A percentile compares a stretch with the other conserved stretches of the same genome.
phyloP scores from a whole-genome alignment of 345 rosid genomes.

The Euclidium syriacum region DNA sequence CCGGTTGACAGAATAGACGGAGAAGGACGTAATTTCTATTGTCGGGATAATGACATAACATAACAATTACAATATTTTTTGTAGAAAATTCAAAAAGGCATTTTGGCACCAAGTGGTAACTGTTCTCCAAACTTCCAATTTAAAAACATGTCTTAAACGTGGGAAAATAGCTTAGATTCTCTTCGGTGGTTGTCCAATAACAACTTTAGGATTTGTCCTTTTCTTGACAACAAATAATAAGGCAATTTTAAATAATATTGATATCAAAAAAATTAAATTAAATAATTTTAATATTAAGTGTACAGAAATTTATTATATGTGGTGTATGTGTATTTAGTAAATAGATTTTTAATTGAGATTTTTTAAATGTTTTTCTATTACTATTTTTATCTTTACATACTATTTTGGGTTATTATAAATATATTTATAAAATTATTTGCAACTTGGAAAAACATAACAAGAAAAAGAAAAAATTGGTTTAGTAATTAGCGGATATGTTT shows the following conservation, averaged over 20 bases:
- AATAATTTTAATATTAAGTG: not conserved
- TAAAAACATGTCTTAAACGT: constrained; percentile 20
- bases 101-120: constrained; percentile 11
- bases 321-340: not conserved
- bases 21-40: constrained; percentile 6
- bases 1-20: not conserved
- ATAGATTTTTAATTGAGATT: no score
- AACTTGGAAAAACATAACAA: no score
- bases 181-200: constrained; percentile 13
- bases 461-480: no score
- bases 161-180: not conserved
- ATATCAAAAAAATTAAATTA: no score
- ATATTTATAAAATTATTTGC: no score
- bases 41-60: constrained; percentile 4
- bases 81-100: not conserved
- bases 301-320: not conserved
- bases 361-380: no score
- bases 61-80: constrained; percentile 1
- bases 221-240: no score
- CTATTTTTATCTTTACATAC: no score
- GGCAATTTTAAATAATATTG: no score
- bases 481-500: no score
- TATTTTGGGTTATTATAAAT: no score
- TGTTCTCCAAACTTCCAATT: not conserved
- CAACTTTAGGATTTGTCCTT: not conserved